These are phyloP conservation scores for Fusarium goolgardi DNA, from an alignment of 2,329 filamentous ascomycete species.

Conservation along the genomic window DNA sequence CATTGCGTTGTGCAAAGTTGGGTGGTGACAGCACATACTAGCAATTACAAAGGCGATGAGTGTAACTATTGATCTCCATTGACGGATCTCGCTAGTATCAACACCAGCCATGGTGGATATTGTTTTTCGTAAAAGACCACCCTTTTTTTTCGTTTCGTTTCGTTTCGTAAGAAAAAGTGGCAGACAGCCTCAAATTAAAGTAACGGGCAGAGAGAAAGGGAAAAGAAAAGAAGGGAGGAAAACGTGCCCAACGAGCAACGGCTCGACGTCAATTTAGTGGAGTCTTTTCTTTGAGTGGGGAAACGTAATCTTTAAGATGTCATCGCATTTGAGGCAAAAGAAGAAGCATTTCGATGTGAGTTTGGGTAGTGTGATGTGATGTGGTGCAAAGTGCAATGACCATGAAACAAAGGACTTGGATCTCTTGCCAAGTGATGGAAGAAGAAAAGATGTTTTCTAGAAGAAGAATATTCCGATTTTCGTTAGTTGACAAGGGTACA, in stretches of 20 bases:
- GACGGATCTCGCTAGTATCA: slow-evolving; percentile 59
- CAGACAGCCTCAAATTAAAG: slow-evolving; percentile 3
- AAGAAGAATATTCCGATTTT: slow-evolving; percentile 4
- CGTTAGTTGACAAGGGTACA: neutral
- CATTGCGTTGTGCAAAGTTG: too few relatives aligned
- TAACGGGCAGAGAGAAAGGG: neutral
- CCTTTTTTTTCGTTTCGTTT: too few relatives aligned
- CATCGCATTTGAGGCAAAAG: slow-evolving; percentile 1
- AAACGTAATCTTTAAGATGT: neutral
- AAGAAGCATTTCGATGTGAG: slow-evolving; percentile 8
- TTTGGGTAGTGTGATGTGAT: neutral
- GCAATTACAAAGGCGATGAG: slow-evolving; percentile 75
- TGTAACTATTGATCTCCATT: slow-evolving; percentile 77
- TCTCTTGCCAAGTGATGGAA: slow-evolving; percentile 5
- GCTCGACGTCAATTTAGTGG: neutral
- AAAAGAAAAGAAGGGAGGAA: neutral
- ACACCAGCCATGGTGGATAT: slow-evolving; percentile 23
- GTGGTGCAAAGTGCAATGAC: neutral
- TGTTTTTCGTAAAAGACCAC: neutral
- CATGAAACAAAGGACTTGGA: neutral
- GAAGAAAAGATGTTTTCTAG: slow-evolving; percentile 10
- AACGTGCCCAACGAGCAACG: neutral
- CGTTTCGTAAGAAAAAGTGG: neutral
- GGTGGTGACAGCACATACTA: slow-evolving; percentile 64
- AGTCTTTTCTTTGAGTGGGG: neutral